Evolutionary conservation across 2,329 filamentous ascomycete genomes (phyloP).

Genomic region (Clonostachys solani): DNA sequence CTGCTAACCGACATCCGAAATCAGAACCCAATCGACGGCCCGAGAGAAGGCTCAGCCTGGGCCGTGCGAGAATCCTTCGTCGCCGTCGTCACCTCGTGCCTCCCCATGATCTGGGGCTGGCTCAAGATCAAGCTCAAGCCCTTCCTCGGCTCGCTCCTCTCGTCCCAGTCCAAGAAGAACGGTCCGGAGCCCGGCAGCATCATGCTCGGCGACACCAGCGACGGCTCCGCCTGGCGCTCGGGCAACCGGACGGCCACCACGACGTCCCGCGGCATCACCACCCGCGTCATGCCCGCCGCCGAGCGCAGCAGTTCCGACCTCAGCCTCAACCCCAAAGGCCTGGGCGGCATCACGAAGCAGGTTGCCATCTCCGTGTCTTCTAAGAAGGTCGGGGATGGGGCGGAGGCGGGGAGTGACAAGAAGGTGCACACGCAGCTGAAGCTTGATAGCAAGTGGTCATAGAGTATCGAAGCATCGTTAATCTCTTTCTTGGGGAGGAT

Average conservation of each 20-base stretch:
- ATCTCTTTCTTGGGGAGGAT: too few relatives aligned
- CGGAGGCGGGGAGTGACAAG: too few relatives aligned
- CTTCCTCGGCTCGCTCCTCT: slow-evolving; percentile 13
- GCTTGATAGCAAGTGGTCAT: too few relatives aligned
- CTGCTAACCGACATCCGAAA: neutral
- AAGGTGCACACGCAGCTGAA: too few relatives aligned
- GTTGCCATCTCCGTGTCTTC: slow-evolving; percentile 1
- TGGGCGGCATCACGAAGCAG: slow-evolving; percentile 3
- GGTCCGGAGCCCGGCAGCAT: slow-evolving; percentile 12
- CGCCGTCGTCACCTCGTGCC: slow-evolving; percentile 28
- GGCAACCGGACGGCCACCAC: neutral
- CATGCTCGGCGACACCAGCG: slow-evolving; percentile 10
- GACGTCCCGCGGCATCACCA: neutral
- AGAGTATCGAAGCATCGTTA: too few relatives aligned
- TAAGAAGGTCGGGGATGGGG: neutral
- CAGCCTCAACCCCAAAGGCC: neutral
- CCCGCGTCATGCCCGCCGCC: neutral
- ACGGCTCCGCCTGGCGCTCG: neutral
- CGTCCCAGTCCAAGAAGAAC: slow-evolving; percentile 10
- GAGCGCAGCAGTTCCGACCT: neutral
- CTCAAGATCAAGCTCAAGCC: slow-evolving; percentile 16
- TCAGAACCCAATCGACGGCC: slow-evolving; percentile 7
- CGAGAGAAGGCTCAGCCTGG: slow-evolving; percentile 4
- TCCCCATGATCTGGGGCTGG: slow-evolving; percentile 23
- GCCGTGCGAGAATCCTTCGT: slow-evolving; percentile 22